Percentiles rank a stretch among this genome's conserved stretches.
These are phyloP conservation scores for Ceratocystis smalleyi DNA, from an alignment of 2,329 filamentous ascomycete genomes.

Conservation along the genomic window DNA sequence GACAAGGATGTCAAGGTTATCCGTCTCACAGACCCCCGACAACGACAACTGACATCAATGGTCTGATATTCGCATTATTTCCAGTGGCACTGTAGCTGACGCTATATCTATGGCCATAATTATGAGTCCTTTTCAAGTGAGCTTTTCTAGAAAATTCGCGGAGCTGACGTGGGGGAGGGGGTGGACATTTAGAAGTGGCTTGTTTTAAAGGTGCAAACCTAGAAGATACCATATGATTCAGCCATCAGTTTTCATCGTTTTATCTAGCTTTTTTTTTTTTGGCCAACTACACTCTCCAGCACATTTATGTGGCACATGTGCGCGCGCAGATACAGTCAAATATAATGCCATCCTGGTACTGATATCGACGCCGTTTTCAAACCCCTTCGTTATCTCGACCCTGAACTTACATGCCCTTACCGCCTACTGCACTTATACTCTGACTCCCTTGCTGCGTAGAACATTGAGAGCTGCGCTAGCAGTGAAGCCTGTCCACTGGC, in stretches of 20 bases:
- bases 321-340: no score
- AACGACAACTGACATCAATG: slow-evolving; percentile 25
- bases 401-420: background rate
- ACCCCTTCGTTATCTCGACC: no score
- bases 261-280: background rate
- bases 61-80: background rate
- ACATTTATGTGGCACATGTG: no score
- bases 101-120: background rate
- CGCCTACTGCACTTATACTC: slow-evolving; percentile 40
- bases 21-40: slow-evolving; percentile 46
- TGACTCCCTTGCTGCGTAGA: slow-evolving; percentile 71
- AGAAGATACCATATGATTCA: background rate
- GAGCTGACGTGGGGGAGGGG: background rate
- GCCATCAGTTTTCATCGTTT: background rate
- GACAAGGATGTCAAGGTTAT: slow-evolving; percentile 64
- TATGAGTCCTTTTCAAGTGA: background rate
- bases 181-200: background rate
- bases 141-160: background rate
- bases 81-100: background rate
- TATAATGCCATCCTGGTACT: no score
- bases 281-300: no score
- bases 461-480: slow-evolving; percentile 63
- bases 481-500: slow-evolving; percentile 72
- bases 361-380: no score
- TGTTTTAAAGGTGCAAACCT: background rate